phyloP scores from a whole-genome alignment of 352 stramenopile genomes.

The Globisporangium okanoganense region DNA sequence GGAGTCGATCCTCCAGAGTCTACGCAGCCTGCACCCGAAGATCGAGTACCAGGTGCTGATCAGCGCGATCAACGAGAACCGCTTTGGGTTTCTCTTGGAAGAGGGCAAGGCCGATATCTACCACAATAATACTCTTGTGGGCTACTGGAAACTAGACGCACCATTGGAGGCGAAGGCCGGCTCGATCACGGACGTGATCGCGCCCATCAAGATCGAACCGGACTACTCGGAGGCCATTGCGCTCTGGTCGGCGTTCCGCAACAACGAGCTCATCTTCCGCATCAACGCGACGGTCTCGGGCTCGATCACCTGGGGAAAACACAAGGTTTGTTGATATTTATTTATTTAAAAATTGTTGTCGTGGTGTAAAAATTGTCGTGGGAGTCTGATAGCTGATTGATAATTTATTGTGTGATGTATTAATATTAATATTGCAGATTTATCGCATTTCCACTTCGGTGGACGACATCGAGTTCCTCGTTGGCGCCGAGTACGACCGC shows the following conservation, averaged over 20 bases:
- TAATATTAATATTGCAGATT: constrained; percentile 50
- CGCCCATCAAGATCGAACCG: constrained; percentile 65
- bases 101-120: constrained; percentile 78
- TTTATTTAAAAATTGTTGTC: neutral
- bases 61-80: constrained; percentile 88
- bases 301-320: constrained; percentile 74
- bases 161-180: constrained; percentile 63
- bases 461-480: constrained; percentile 78
- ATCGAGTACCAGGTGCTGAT: constrained; percentile 85
- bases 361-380: neutral
- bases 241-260: constrained; percentile 69
- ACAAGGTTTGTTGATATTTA: constrained; percentile 51
- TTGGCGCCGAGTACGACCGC: constrained; percentile 83
- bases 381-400: neutral
- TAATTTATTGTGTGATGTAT: neutral
- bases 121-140: constrained; percentile 67
- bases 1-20: constrained; percentile 80
- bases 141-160: constrained; percentile 66
- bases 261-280: constrained; percentile 71
- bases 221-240: constrained; percentile 57
- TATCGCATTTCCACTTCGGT: constrained; percentile 79
- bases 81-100: constrained; percentile 80
- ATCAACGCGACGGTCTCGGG: constrained; percentile 80
- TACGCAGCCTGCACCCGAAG: constrained; percentile 67
- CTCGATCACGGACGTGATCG: constrained; percentile 76